These are phyloP conservation scores for Monotropa hypopitys DNA, from an alignment of 179 eudicot genomes.

Conservation along the genomic window DNA sequence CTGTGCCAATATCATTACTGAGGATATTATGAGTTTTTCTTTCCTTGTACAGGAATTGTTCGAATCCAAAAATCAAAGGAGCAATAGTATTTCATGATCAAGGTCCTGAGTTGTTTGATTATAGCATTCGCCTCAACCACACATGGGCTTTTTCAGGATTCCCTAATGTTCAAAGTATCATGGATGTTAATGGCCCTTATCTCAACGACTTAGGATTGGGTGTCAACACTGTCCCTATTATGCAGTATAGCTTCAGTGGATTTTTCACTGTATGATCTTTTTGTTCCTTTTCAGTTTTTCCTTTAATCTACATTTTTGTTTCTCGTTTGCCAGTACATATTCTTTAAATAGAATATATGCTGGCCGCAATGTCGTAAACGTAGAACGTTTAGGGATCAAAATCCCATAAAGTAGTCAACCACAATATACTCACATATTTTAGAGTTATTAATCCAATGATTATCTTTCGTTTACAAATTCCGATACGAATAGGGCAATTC, in stretches of 20 bases:
- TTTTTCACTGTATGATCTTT: conserved; percentile 77
- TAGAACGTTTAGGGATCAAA: too few species aligned
- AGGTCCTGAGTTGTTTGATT: conserved; percentile 88
- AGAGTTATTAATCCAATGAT: too few species aligned
- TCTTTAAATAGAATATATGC: neutral
- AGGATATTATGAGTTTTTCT: conserved; percentile 6
- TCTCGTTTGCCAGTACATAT: neutral
- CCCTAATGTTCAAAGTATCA: conserved; percentile 80
- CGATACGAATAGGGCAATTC: too few species aligned
- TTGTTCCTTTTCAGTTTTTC: conserved; percentile 14
- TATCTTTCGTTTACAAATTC: too few species aligned
- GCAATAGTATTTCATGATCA: conserved; percentile 90
- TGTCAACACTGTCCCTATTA: conserved; percentile 53
- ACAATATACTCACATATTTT: too few species aligned
- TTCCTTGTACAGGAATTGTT: conserved; percentile 45
- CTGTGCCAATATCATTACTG: too few species aligned
- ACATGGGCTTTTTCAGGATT: conserved; percentile 98
- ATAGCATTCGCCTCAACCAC: conserved; percentile 97
- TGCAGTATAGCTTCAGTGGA: conserved; percentile 96
- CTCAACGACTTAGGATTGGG: conserved; percentile 92
- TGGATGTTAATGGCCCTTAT: conserved; percentile 93
- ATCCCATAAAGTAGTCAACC: too few species aligned
- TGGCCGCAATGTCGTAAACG: neutral
- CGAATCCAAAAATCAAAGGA: conserved; percentile 81
- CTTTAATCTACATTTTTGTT: neutral